Evolutionary conservation across 2,329 filamentous ascomycete species (phyloP).

Genomic region (Massarina eburnea): DNA sequence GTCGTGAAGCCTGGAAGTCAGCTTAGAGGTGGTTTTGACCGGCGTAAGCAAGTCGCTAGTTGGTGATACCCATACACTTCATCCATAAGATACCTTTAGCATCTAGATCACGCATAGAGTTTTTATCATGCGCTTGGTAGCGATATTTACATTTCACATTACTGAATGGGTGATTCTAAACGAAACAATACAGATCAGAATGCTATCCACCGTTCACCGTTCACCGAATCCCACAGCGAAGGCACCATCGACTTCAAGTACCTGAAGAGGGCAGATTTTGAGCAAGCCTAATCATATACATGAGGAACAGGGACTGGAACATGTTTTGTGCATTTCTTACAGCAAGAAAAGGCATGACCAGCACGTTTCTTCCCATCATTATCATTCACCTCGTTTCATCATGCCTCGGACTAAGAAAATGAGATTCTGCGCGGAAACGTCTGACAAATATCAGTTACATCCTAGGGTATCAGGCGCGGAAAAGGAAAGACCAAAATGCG

Average conservation of each 20-base stretch:
- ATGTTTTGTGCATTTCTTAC: too few relatives aligned
- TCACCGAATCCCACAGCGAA: too few relatives aligned
- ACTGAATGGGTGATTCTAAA: too few relatives aligned
- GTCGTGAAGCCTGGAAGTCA: conserved; percentile 86
- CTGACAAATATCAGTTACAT: not conserved
- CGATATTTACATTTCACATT: too few relatives aligned
- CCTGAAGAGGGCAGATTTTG: too few relatives aligned
- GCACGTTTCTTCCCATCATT: not conserved
- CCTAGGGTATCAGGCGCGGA: conserved; percentile 16
- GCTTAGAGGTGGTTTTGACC: conserved; percentile 87
- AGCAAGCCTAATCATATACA: too few relatives aligned
- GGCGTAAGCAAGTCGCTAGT: conserved; percentile 76
- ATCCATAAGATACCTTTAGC: not conserved
- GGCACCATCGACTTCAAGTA: too few relatives aligned
- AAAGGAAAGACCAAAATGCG: conserved; percentile 2
- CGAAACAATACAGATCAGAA: too few relatives aligned
- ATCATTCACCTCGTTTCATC: not conserved
- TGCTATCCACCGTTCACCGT: too few relatives aligned
- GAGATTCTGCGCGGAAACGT: not conserved
- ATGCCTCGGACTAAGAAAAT: not conserved
- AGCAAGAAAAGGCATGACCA: not conserved
- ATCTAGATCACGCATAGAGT: not conserved
- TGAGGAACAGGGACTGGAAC: too few relatives aligned
- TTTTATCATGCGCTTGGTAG: too few relatives aligned
- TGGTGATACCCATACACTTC: conserved; percentile 61